A percentile compares a stretch with the other conserved stretches of the same genome.
Conservation (phyloP, 2,329 filamentous ascomycete genomes). For the Ambrosiella beaveri region DNA sequence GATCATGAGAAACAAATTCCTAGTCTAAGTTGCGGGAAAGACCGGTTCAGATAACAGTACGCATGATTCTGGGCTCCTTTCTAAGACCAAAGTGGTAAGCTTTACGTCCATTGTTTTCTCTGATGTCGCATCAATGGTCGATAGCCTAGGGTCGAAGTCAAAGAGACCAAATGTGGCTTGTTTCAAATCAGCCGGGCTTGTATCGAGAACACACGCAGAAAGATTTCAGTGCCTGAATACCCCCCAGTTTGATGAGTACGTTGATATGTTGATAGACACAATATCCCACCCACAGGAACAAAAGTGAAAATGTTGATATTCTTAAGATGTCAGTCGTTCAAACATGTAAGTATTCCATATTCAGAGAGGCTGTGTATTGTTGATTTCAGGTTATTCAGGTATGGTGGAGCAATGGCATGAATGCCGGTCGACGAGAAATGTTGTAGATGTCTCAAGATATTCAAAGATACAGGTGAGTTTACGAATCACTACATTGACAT, state of each 20-base stretch:
- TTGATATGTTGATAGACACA: too few species aligned
- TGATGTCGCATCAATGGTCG: background rate
- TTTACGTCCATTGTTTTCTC: background rate
- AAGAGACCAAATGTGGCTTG: background rate
- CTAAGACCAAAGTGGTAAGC: background rate
- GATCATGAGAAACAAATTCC: background rate
- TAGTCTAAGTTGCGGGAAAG: background rate
- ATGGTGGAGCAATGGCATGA: background rate
- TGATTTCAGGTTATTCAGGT: background rate
- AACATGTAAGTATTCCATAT: background rate
- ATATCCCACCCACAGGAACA: too few species aligned
- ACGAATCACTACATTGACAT: background rate
- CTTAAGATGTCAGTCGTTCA: too few species aligned
- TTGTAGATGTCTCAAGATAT: background rate
- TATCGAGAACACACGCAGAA: too few species aligned
- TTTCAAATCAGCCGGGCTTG: background rate
- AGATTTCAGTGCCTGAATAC: too few species aligned
- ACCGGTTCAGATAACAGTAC: background rate
- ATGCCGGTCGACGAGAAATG: background rate
- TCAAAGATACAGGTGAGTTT: background rate
- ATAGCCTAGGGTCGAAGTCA: background rate
- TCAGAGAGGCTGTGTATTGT: background rate
- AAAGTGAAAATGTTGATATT: too few species aligned
- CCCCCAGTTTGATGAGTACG: too few species aligned
- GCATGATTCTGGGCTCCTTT: background rate